A percentile compares a stretch with the other conserved stretches of the same genome.
Conservation (phyloP, 2,329 filamentous ascomycete species). For the Polychaeton citri region DNA sequence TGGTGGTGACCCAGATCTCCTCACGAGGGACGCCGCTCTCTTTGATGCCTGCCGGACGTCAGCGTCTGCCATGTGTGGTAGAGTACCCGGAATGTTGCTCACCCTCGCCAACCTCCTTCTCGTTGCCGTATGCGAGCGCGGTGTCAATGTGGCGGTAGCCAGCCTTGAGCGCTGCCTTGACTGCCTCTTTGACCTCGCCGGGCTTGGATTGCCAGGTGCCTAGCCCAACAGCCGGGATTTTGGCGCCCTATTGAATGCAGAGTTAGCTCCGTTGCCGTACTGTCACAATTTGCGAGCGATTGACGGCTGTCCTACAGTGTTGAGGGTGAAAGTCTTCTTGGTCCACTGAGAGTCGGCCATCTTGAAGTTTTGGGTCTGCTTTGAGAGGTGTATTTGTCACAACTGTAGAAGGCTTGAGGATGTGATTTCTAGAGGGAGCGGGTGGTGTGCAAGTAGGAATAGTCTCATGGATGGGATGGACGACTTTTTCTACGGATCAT, state of each 20-base stretch:
- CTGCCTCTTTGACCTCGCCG: slow-evolving; percentile 55
- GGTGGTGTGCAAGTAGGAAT: no score
- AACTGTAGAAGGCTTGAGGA: no score
- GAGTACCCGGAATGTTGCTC: neutral
- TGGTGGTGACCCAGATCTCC: slow-evolving; percentile 65
- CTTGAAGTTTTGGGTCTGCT: no score
- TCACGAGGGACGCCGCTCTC: slow-evolving; percentile 50
- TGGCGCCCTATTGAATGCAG: slow-evolving; percentile 59
- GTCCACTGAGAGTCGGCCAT: slow-evolving; percentile 10
- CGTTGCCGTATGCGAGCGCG: slow-evolving; percentile 66
- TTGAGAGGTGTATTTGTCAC: no score
- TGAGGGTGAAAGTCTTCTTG: slow-evolving; percentile 38
- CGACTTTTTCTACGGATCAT: no score
- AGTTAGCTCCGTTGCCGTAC: slow-evolving; percentile 7
- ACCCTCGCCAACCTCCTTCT: slow-evolving; percentile 57
- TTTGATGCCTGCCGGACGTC: slow-evolving; percentile 36
- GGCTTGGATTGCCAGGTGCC: slow-evolving; percentile 69
- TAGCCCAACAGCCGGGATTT: slow-evolving; percentile 64
- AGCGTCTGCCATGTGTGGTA: neutral
- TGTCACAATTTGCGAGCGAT: slow-evolving; percentile 1
- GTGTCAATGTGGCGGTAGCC: slow-evolving; percentile 40
- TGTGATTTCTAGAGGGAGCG: no score
- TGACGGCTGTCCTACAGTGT: slow-evolving; percentile 30
- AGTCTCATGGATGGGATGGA: no score
- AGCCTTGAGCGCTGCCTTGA: slow-evolving; percentile 42